phyloP scores from a whole-genome alignment of 495 filamentous ascomycete species.

The Hyphodiscus hymeniophilus region DNA sequence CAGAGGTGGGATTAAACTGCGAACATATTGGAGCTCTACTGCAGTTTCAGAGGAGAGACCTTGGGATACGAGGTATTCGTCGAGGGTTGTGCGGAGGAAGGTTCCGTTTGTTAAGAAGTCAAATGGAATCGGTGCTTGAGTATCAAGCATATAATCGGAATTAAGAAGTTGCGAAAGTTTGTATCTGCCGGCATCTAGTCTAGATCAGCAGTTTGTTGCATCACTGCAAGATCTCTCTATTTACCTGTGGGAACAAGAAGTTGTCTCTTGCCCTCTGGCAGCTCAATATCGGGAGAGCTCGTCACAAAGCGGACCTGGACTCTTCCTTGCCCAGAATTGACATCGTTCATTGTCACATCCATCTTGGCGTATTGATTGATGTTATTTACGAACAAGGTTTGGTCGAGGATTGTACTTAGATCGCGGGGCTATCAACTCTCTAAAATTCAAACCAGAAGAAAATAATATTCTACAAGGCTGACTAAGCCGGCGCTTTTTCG shows the following conservation, averaged over 20 bases:
- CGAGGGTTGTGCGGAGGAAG: constrained; percentile 80
- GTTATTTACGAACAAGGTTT: no score
- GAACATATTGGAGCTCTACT: constrained; percentile 84
- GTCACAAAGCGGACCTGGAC: constrained; percentile 52
- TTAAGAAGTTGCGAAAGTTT: constrained; percentile 90
- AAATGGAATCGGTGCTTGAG: constrained; percentile 74
- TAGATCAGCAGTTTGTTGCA: not conserved
- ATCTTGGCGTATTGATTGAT: not conserved
- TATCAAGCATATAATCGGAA: constrained; percentile 67
- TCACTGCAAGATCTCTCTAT: constrained; percentile 10
- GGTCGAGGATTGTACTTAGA: no score
- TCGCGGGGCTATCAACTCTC: no score
- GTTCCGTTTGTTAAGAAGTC: constrained; percentile 92
- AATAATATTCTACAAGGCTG: no score
- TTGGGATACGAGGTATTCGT: constrained; percentile 77
- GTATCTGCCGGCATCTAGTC: constrained; percentile 72
- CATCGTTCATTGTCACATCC: constrained; percentile 12
- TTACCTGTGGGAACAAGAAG: constrained; percentile 42
- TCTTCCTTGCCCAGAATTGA: constrained; percentile 22
- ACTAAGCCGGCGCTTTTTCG: no score
- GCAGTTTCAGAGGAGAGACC: constrained; percentile 83
- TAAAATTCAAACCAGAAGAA: no score
- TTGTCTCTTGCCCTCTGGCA: constrained; percentile 44
- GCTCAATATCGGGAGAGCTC: constrained; percentile 44
- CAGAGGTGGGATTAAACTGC: constrained; percentile 77